A percentile compares a stretch with the other conserved stretches of the same genome.
Evolutionary conservation across 2,329 filamentous ascomycete genomes (phyloP).

Genomic region (Botryotinia narcissicola): DNA sequence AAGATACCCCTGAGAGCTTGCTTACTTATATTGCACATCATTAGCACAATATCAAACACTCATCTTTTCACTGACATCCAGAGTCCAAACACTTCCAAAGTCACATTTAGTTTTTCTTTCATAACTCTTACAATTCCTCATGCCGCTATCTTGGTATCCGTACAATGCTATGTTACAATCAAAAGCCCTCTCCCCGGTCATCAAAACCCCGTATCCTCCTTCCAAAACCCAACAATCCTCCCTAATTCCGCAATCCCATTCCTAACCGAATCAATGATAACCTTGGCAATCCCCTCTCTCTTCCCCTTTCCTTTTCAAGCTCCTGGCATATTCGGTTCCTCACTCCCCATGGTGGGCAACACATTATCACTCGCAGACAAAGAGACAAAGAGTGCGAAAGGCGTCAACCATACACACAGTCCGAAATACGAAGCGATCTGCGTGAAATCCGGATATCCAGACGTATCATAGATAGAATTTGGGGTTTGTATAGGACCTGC

Average conservation of each 20-base stretch:
- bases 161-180: constrained; percentile 15
- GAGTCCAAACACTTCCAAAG: background rate
- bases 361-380: constrained; percentile 94
- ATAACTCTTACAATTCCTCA: constrained; percentile 1
- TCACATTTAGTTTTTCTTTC: background rate
- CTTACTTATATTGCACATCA: constrained; percentile 8
- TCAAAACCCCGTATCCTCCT: constrained; percentile 35
- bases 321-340: constrained; percentile 47
- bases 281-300: constrained; percentile 65
- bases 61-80: background rate
- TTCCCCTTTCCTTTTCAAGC: constrained; percentile 47
- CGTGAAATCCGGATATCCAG: constrained; percentile 75
- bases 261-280: constrained; percentile 58
- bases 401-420: constrained; percentile 93
- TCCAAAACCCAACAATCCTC: constrained; percentile 33
- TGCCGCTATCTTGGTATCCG: constrained; percentile 6
- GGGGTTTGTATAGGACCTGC: constrained; percentile 57
- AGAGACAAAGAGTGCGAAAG: constrained; percentile 92
- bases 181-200: constrained; percentile 13
- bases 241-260: constrained; percentile 47
- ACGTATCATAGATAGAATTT: constrained; percentile 61
- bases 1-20: constrained; percentile 30
- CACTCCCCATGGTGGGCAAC: constrained; percentile 83
- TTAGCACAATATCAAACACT: constrained; percentile 13
- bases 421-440: constrained; percentile 97